Base-by-base conservation (phyloP, 2,329 filamentous ascomycete genomes). In the Aspergillus sojae region DNA sequence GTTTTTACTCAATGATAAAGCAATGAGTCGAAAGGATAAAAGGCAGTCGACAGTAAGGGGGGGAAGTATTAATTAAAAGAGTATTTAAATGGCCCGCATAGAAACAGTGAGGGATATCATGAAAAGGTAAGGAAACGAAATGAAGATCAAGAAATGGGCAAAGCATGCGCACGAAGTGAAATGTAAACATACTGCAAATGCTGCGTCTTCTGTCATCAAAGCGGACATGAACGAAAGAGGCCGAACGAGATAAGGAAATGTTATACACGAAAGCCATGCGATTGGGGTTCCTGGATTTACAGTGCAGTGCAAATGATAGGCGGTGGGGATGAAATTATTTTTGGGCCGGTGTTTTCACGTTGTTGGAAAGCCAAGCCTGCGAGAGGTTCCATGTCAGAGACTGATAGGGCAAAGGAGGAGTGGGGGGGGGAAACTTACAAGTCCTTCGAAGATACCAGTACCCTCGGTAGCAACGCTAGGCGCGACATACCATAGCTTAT, bases 401-500 rank as follows among this genome's bases (percentile, higher is more conserved):
- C 57, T 55, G 50, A 3, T 48, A 6, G 5, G 19, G 50, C 16
- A 21, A 19, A 53, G 43, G 2, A 45, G 23, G 53, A 21, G 43
- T 28, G 45, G 28, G 30, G 34, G 45, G 46, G 50, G 2, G 10
- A 52, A 50, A 78, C 82, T 77, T 80, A 86, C 90, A 76, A 95
- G 82, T 70, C 92, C 92, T 80, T 94, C 91, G 70, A 93, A 86
- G 64, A 95, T 84, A 72, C 92, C 91, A 75, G 93, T 91, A 64
- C 91, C 91, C 21, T 90, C 91, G 34, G 90, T 94, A 60, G 92
- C 92, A 75, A 91, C 92, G 79, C 90, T 93, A 58, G 92, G 91
- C 73, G 92, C 90, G 65, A 94, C 91, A 77, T 91, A 93, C 91
- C 91, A 94, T 76, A 92, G 86, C 83, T 91, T 92, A 77, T 94